These are phyloP conservation scores for Hyparrhenia diplandra DNA, from an alignment of 176 grass and related monocot species.

Conservation along the genomic window DNA sequence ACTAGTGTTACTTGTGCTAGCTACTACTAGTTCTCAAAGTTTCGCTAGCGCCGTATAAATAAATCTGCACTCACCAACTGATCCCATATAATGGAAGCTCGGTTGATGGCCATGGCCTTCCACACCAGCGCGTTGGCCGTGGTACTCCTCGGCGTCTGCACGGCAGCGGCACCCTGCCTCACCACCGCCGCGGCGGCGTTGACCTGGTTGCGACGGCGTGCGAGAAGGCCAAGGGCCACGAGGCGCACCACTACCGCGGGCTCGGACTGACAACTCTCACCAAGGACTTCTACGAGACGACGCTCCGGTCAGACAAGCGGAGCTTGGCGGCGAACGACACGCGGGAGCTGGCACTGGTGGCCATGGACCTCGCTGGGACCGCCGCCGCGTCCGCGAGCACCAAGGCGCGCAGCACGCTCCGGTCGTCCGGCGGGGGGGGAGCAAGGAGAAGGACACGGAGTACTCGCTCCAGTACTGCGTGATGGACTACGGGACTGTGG, in stretches of 20 bases:
- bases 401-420: not conserved
- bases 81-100: no score
- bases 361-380: not conserved
- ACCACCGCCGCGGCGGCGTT: not conserved
- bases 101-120: no score
- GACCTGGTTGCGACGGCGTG: not conserved
- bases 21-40: no score
- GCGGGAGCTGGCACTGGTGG: not conserved
- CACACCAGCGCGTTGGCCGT: no score
- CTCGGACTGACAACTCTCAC: not conserved
- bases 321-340: not conserved
- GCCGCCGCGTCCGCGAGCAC: not conserved
- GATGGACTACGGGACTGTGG: not conserved
- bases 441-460: not conserved
- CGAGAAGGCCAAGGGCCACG: no score
- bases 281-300: not conserved
- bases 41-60: no score
- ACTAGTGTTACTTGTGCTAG: no score
- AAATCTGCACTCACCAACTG: no score
- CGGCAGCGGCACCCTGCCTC: no score
- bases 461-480: not conserved
- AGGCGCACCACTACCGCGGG: not conserved
- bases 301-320: not conserved
- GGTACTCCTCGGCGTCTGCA: no score
- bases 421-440: not conserved